Percentiles rank a stretch among this genome's conserved stretches.
Conservation (phyloP, 805 yeast genomes). For the Ogataea degrootiae region DNA sequence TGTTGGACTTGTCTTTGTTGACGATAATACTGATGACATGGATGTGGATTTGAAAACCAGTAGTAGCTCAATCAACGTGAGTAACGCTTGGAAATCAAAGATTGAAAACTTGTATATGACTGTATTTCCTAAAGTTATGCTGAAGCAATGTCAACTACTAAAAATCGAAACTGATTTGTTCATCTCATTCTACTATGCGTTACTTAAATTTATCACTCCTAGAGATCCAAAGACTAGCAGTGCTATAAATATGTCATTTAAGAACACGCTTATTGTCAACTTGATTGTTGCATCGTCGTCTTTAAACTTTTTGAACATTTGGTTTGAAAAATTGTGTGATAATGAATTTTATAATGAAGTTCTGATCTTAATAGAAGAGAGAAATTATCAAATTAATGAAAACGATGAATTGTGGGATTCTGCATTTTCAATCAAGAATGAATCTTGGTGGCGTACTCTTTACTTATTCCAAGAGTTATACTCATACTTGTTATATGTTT, state of each 20-base stretch:
- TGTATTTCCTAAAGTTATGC: conserved; percentile 9
- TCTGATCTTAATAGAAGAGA: conserved; percentile 13
- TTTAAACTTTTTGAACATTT: conserved; percentile 12
- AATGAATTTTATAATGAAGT: conserved; percentile 16
- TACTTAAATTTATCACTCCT: conserved; percentile 17
- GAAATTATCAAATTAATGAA: conserved; percentile 6
- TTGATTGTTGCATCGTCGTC: conserved; percentile 22
- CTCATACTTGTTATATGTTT: conserved; percentile 61
- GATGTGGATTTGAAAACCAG: not conserved
- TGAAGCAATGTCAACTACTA: conserved; percentile 4
- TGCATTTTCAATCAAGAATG: conserved; percentile 13
- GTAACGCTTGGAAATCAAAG: not conserved
- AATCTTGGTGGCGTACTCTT: conserved; percentile 33
- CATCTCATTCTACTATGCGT: conserved; percentile 14
- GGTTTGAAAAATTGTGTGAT: conserved; percentile 18
- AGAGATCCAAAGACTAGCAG: conserved; percentile 1
- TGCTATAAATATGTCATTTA: conserved; percentile 11
- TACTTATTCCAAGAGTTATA: conserved; percentile 55
- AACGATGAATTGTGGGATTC: conserved; percentile 12
- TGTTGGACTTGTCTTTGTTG: conserved; percentile 12
- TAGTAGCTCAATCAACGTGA: conserved; percentile 3
- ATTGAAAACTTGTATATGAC: conserved; percentile 13
- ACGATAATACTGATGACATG: conserved; percentile 4
- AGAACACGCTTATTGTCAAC: conserved; percentile 18
- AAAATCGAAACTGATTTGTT: conserved; percentile 10